Percentiles rank a stretch among this genome's conserved stretches.
Conservation (phyloP, 2,329 filamentous ascomycete species). For the Scytalidium lignicola region DNA sequence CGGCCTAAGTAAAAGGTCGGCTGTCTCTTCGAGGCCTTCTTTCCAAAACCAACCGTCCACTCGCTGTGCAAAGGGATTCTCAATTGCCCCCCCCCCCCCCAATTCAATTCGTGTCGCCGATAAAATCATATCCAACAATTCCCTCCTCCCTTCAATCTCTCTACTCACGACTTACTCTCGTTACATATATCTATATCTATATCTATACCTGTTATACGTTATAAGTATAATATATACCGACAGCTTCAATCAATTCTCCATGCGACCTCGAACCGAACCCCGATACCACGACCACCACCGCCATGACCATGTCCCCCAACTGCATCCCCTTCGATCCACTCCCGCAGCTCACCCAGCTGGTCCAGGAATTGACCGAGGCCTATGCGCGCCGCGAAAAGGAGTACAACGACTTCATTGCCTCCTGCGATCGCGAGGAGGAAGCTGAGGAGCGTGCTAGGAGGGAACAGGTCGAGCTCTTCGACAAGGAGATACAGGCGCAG, state of each 20-base stretch:
- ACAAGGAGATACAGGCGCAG: constrained; percentile 4
- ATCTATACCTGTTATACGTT: no score
- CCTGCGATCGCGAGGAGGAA: constrained; percentile 1
- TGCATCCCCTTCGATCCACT: background rate
- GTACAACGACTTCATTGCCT: constrained; percentile 1
- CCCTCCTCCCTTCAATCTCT: no score
- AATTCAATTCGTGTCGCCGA: no score
- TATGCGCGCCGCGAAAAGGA: background rate
- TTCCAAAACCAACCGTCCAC: no score
- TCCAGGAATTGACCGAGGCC: background rate
- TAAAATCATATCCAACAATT: no score
- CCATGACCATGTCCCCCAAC: background rate
- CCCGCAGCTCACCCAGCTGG: background rate
- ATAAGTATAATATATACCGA: no score
- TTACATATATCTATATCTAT: no score
- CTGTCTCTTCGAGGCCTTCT: no score
- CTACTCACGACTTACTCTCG: no score
- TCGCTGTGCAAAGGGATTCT: no score
- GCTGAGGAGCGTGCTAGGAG: background rate
- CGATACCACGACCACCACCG: background rate
- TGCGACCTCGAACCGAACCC: background rate
- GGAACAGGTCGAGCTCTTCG: constrained; percentile 1
- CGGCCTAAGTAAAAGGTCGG: no score
- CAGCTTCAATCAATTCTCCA: background rate
- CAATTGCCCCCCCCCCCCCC: no score